Percentiles rank a stretch among this genome's conserved stretches.
These are phyloP conservation scores for Macrotyloma uniflorum DNA, from an alignment of 306 rosid species.

Conservation along the genomic window DNA sequence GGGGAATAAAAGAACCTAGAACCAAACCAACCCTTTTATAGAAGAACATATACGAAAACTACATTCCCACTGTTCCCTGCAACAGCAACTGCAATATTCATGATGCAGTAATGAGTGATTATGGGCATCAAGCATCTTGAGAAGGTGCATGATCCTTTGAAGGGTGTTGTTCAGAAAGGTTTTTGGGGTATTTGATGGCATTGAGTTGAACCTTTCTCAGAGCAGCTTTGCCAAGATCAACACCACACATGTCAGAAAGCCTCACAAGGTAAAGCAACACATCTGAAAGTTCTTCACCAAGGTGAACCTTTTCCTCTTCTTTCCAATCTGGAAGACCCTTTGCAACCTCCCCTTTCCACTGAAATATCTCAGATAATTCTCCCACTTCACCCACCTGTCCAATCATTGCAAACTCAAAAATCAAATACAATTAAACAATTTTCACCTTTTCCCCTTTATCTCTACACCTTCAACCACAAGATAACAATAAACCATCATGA, in stretches of 20 bases:
- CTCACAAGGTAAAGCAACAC: conserved; percentile 85
- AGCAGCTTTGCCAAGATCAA: conserved; percentile 93
- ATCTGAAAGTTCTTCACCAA: conserved; percentile 94
- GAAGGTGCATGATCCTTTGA: not conserved
- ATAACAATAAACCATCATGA: not conserved
- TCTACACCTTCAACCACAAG: too few relatives aligned
- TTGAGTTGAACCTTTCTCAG: conserved; percentile 74
- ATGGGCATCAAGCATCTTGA: not conserved
- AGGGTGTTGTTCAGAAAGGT: not conserved
- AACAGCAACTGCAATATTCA: not conserved
- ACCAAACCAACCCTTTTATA: not conserved
- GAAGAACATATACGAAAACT: conserved; percentile 7
- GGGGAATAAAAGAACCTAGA: not conserved
- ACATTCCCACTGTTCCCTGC: not conserved
- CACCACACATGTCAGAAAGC: conserved; percentile 86
- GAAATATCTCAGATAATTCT: conserved; percentile 89
- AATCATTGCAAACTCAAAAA: not conserved
- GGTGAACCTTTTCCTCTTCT: conserved; percentile 79
- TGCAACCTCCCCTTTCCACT: conserved; percentile 94
- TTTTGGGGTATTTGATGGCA: conserved; percentile 74
- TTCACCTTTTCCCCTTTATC: too few relatives aligned
- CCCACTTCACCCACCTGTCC: conserved; percentile 92
- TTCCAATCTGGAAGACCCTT: conserved; percentile 81
- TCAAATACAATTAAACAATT: too few relatives aligned
- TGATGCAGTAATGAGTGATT: not conserved